phyloP scores from a whole-genome alignment of 2,329 filamentous ascomycete species.

The Lasiodiplodia theobromae region DNA sequence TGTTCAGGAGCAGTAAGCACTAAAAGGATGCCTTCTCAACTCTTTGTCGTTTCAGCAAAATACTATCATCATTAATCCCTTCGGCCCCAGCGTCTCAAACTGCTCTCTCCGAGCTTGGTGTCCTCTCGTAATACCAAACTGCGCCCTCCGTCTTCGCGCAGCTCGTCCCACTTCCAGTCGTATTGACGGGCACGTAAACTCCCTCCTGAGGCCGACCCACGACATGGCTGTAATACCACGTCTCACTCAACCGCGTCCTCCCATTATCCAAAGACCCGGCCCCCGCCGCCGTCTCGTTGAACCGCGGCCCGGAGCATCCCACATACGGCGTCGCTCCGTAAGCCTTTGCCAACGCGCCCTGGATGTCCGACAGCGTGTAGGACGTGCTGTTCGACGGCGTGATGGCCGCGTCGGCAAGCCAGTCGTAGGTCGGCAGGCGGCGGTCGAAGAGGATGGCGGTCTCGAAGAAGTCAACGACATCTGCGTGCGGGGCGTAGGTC shows the following conservation, averaged over 20 bases:
- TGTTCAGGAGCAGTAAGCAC: conserved; percentile 7
- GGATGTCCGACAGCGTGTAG: conserved; percentile 63
- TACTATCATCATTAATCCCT: background rate
- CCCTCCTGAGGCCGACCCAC: conserved; percentile 63
- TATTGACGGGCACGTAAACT: conserved; percentile 57
- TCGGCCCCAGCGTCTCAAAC: background rate
- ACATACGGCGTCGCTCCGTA: conserved; percentile 65
- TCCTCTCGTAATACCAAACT: conserved; percentile 63
- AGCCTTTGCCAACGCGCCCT: conserved; percentile 56
- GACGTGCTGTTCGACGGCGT: conserved; percentile 64
- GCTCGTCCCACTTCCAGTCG: conserved; percentile 53
- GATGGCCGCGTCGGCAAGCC: conserved; percentile 64
- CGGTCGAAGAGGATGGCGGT: conserved; percentile 66
- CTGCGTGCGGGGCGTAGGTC: conserved; percentile 61
- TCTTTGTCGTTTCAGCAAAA: background rate
- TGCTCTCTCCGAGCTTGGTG: conserved; percentile 31
- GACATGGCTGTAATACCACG: conserved; percentile 72
- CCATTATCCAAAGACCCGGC: conserved; percentile 63
- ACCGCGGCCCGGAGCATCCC: conserved; percentile 67
- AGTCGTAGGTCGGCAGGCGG: conserved; percentile 65
- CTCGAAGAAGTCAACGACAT: conserved; percentile 70
- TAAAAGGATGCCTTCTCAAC: conserved; percentile 2
- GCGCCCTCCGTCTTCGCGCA: conserved; percentile 64
- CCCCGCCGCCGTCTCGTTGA: conserved; percentile 67
- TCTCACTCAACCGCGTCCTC: conserved; percentile 64